Percentiles rank a stretch among this genome's conserved stretches.
phyloP scores from a whole-genome alignment of 23 red algal species.

The Gracilaria gracilis region DNA sequence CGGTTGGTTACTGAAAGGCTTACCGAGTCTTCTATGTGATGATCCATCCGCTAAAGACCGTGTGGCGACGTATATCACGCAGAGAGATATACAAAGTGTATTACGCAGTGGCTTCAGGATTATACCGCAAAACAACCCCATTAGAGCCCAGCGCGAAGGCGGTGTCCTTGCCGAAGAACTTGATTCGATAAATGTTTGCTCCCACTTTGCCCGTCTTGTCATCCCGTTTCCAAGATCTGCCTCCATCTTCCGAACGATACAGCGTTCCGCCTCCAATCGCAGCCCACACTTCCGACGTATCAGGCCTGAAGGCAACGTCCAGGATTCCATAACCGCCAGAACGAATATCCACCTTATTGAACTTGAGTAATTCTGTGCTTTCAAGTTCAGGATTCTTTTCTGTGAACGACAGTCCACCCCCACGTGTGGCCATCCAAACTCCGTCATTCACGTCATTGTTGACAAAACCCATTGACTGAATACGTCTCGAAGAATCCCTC shows the following conservation, averaged over 20 bases:
- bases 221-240: conserved; percentile 84
- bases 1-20: neutral
- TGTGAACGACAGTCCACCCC: conserved; percentile 85
- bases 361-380: conserved; percentile 73
- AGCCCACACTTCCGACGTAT: conserved; percentile 86
- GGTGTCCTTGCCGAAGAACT: conserved; percentile 87
- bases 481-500: conserved; percentile 82
- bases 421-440: conserved; percentile 91
- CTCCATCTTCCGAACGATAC: conserved; percentile 80
- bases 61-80: neutral
- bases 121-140: conserved; percentile 83
- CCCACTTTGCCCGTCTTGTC: conserved; percentile 72
- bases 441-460: conserved; percentile 86
- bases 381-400: conserved; percentile 68
- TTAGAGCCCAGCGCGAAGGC: conserved; percentile 92
- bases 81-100: neutral
- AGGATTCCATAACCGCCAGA: conserved; percentile 97
- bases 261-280: conserved; percentile 89
- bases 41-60: neutral
- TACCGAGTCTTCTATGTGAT: neutral
- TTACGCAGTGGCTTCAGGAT: conserved; percentile 42
- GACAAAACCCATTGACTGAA: conserved; percentile 96
- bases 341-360: conserved; percentile 92
- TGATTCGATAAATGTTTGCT: conserved; percentile 94
- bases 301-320: conserved; percentile 85